Evolutionary conservation across 345 rosid genomes (phyloP), one percentile per base, ranked within the genome.

Genomic region (Rhodomyrtus tomentosa): DNA sequence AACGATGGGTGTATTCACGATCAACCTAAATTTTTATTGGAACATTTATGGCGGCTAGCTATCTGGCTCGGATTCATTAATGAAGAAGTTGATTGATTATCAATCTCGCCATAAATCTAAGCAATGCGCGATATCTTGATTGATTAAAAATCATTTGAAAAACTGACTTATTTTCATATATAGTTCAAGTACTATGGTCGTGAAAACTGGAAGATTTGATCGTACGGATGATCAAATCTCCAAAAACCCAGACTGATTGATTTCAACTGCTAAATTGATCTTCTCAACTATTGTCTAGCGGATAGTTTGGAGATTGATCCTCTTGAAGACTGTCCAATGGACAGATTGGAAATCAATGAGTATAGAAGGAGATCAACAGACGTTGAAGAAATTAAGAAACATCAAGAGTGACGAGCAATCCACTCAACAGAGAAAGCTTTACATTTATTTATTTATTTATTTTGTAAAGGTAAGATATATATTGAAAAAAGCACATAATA

Each of bases 1-100:
- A 54, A 55, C 50, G 85, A 91, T 93, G 93, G 90, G 89, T 86
- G 88, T 84, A 85, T 25, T 48, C 45, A 86, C 90, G 76, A 82
- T 84, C 86, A 32, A n/a, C n/a, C n/a, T n/a, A n/a, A n/a, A 52
- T 52, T 45, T 45, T 45, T 45, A 52, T 52, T 3, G 5, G 7
- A 52, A 18, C 54, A 52, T 5, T 52, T 16, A 18, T 18, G 1
- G 18, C 16, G 18, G 22, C 54, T 18, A 52, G 22, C 18, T 18
- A 18, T 52, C 7, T 52, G 3, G 55, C 24, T 53, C 21, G 24
- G 24, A 53, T 53, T 53, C 55, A 21, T 53, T 1, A 53, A 53
- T 20, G 24, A 20, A 20, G 24, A 53, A 20, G 24, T 53, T 20
- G 55, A 20, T 53, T 53, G 4, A 20, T 53, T 7, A 53, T 20